phyloP scores from a whole-genome alignment of 2,329 filamentous ascomycete species.

The Pseudogymnoascus sp. region DNA sequence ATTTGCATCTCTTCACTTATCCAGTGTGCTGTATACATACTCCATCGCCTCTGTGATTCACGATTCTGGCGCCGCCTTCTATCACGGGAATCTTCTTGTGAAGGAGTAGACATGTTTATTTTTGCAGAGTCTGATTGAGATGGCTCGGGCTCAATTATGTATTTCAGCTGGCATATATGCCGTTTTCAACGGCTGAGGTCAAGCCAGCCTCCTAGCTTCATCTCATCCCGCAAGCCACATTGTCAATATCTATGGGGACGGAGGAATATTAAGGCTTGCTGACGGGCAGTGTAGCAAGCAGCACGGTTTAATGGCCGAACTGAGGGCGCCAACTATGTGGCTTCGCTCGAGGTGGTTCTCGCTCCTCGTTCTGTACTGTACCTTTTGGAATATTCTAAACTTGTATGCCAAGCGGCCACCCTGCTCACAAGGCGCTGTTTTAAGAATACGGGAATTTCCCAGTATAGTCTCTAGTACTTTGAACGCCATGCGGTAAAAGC shows the following conservation, averaged over 20 bases:
- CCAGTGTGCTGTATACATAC: background rate
- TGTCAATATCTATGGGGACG: background rate
- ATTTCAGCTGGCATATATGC: background rate
- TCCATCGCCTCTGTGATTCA: background rate
- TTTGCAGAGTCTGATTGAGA: background rate
- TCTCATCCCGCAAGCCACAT: background rate
- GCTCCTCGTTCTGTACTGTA: background rate
- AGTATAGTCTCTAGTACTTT: background rate
- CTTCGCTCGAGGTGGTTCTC: background rate
- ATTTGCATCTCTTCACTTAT: background rate
- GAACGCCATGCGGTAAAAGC: background rate
- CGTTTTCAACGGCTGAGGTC: background rate
- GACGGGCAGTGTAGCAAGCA: background rate
- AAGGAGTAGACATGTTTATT: background rate
- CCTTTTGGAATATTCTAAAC: background rate
- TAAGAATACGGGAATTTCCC: background rate
- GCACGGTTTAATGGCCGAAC: background rate
- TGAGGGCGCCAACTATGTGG: background rate
- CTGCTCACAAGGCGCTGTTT: background rate
- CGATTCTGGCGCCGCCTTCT: background rate
- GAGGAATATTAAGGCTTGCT: background rate
- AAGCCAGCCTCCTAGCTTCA: background rate
- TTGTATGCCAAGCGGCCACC: background rate
- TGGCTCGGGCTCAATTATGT: background rate
- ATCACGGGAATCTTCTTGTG: background rate